Conservation (phyloP, 2,329 filamentous ascomycete genomes). For the Phialemonium atrogriseum region DNA sequence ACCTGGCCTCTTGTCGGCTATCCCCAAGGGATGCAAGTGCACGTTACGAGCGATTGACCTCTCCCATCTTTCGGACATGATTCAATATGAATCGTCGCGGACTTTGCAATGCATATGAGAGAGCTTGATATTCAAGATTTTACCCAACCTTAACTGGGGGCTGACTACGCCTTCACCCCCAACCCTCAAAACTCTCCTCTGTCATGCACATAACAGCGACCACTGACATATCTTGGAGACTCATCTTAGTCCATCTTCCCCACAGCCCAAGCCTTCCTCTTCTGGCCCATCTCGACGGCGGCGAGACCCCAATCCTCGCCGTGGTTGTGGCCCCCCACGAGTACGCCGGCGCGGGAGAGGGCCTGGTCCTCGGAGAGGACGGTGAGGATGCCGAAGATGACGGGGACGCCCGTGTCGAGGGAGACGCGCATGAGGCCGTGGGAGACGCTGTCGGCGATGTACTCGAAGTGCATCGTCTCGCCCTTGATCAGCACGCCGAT, state of each 20-base stretch:
- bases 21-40: too few relatives aligned
- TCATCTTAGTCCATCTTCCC: conserved; percentile 53
- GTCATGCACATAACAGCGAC: conserved; percentile 6
- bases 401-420: conserved; percentile 78
- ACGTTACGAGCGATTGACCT: too few relatives aligned
- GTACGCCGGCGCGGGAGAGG: conserved; percentile 70
- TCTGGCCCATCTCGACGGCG: conserved; percentile 87
- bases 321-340: conserved; percentile 71
- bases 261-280: conserved; percentile 74
- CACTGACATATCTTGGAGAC: conserved; percentile 4
- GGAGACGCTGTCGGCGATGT: conserved; percentile 85
- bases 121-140: too few relatives aligned
- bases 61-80: too few relatives aligned
- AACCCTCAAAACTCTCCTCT: too few relatives aligned
- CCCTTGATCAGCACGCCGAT: conserved; percentile 97
- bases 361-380: conserved; percentile 85
- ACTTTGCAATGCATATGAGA: too few relatives aligned
- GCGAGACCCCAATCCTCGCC: conserved; percentile 94
- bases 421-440: conserved; percentile 93
- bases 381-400: conserved; percentile 88
- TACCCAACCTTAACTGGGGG: too few relatives aligned
- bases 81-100: too few relatives aligned
- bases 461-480: conserved; percentile 99
- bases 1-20: too few relatives aligned
- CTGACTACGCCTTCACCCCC: too few relatives aligned